Base-by-base conservation (phyloP, 352 stramenopile genomes). In the Phytophthora sojae region DNA sequence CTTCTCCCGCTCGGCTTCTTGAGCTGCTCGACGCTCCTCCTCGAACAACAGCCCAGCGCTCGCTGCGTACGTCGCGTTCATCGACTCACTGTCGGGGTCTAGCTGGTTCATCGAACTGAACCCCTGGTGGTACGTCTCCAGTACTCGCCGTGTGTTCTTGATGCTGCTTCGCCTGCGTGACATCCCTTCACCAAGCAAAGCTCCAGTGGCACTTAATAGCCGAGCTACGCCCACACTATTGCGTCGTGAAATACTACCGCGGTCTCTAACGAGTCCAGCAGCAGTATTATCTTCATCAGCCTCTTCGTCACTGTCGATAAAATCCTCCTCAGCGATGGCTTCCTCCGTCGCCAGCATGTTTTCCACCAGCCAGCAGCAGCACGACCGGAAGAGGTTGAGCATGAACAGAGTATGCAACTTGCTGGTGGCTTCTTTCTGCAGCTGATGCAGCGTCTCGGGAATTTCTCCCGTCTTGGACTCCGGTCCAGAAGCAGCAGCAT, bases 311-410 rank as follows among this genome's bases (percentile, higher is more conserved):
- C 11, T 55, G 14, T 62, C 60, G 7, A 11, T n/a, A 1, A 1
- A 19, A 6, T 21, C 57, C 9, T 66, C 39, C 32, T 49, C 30
- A 45, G 52, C 1, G 42, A 53, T 29, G 11, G 42, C 15, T 21
- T 62, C 47, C 12, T 76, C 15, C n/a, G 54, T 64, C 1, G 61
- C 52, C 0, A 68, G 42, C 73, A 90, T 73, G 45, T 90, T 90
- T 39, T 93, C 85, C 1, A 60, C 80, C 0, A 93, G 68, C 82
- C 82, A 93, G 57, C 76, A 93, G 61, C 76, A 91, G 47, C 82
- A 89, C 0, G 61, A 79, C 1, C 85, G 82, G 15, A 93, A 81
- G 15, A 91, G 59, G 59, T 91, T 91, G 14, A 62, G 55, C n/a
- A 92, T 35, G 8, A 93, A 83, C 12, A 93, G 71, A 2, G 54